These are phyloP conservation scores for Tardiomyces depauwii DNA, from an alignment of 1,139 yeast genomes.

Conservation along the genomic window DNA sequence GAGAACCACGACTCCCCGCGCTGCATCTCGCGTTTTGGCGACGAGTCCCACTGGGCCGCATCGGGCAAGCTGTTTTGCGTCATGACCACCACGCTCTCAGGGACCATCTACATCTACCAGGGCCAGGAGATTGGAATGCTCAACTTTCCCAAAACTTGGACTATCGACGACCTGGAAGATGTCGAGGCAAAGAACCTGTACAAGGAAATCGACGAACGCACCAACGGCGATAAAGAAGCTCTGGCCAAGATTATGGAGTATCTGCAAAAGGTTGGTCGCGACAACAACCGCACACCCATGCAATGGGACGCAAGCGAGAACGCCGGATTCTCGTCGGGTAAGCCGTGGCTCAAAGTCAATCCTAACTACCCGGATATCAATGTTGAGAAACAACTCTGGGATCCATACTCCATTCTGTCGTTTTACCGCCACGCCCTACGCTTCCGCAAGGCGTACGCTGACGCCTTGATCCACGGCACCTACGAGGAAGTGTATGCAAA, in stretches of 20 bases:
- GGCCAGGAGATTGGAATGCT: slow-evolving; percentile 54
- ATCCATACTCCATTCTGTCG: slow-evolving; percentile 36
- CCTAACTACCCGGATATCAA: slow-evolving; percentile 41
- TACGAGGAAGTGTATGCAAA: slow-evolving; percentile 14
- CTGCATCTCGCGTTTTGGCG: slow-evolving; percentile 41
- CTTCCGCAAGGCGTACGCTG: slow-evolving; percentile 36
- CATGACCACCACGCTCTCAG: slow-evolving; percentile 38
- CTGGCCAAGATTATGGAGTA: slow-evolving; percentile 4
- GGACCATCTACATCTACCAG: slow-evolving; percentile 47
- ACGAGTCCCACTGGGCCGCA: slow-evolving; percentile 13
- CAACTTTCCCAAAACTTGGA: slow-evolving; percentile 38
- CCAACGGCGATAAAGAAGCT: slow-evolving; percentile 22
- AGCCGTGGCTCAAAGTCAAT: slow-evolving; percentile 47
- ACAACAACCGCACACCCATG: slow-evolving; percentile 48
- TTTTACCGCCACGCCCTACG: slow-evolving; percentile 37
- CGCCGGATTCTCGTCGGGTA: slow-evolving; percentile 40
- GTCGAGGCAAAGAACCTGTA: slow-evolving; percentile 32
- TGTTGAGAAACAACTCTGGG: slow-evolving; percentile 36
- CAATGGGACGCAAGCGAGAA: slow-evolving; percentile 39
- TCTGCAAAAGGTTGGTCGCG: slow-evolving; percentile 25
- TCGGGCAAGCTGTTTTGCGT: slow-evolving; percentile 41
- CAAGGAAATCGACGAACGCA: slow-evolving; percentile 21
- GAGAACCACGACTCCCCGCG: slow-evolving; percentile 55
- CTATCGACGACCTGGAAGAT: slow-evolving; percentile 40
- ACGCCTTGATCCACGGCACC: slow-evolving; percentile 37